Evolutionary conservation across 1,284 basidiomycete genomes (phyloP), one percentile per base, ranked within the genome.

Genomic region (Ganoderma sinense): DNA sequence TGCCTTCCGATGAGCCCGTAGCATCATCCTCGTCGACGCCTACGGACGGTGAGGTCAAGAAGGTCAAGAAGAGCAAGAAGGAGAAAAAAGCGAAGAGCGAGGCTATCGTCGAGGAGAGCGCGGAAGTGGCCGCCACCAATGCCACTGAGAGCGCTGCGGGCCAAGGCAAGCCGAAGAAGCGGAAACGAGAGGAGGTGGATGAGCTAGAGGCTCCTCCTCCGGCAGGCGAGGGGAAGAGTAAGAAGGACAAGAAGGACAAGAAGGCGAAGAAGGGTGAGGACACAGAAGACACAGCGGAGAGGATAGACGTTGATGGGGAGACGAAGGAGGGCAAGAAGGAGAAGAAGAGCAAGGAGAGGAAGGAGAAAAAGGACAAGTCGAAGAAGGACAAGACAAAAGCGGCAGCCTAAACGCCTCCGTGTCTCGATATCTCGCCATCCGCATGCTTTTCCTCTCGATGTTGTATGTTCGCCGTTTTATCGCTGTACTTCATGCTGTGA

Each of bases 11-110:
- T 45, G 62, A 11, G 31, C 29, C 53, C 3, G 64, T 56, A 33
- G 29, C 53, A 10, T 56, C 53, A 10, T 56, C 53, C 53, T 31
- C 53, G 10, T 56, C 53, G 20, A 56, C 66, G 1, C 72, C 63
- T 67, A 82, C 81, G 69, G 76, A 78, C 72, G 78, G 79, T 64
- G 75, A 77, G 64, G 75, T 75, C 73, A 77, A 76, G 70, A 77
- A 80, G 70, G 67, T 67, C 48, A 72, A 65, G 48, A 73, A 71
- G n/a, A 67, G 43, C 43, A 65, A 53, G 64, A 70, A 75, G 65
- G 74, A 76, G 61, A 73, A 64, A 48, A 29, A 23, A 41, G 10
- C 51, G 51, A 64, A 20, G 56, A n/a, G 14, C 16, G 39, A 51
- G 16, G 36, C 39, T 26, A 53, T 23, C 51, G 64, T 43, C 7